phyloP scores from a whole-genome alignment of 106 monocot species.

The Iris macrosiphon region DNA sequence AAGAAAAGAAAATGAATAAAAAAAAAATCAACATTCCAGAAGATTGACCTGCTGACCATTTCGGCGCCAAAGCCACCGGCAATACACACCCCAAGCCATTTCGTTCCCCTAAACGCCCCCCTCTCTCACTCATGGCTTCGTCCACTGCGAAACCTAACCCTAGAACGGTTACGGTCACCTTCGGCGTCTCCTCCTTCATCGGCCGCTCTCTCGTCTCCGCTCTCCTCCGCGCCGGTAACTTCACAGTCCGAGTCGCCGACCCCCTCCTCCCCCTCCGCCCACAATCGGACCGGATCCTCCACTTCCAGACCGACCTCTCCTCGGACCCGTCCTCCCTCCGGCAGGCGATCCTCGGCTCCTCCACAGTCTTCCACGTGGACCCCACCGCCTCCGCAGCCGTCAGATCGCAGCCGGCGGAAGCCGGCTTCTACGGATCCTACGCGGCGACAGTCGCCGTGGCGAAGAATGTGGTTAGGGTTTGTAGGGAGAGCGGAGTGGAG shows the following conservation, averaged over 20 bases:
- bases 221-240: slow-evolving; percentile 26
- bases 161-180: slow-evolving; percentile 27
- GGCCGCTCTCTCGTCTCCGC: slow-evolving; percentile 31
- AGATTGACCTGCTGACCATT: too few relatives aligned
- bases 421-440: slow-evolving; percentile 15
- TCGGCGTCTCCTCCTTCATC: slow-evolving; percentile 34
- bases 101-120: too few relatives aligned
- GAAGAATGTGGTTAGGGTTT: slow-evolving; percentile 50
- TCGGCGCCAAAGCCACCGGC: too few relatives aligned
- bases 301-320: slow-evolving; percentile 18
- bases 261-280: slow-evolving; percentile 19
- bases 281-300: slow-evolving; percentile 7
- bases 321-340: slow-evolving; percentile 18
- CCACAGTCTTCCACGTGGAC: slow-evolving; percentile 39
- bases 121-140: too few relatives aligned
- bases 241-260: slow-evolving; percentile 47
- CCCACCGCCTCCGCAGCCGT: slow-evolving; percentile 14
- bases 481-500: slow-evolving; percentile 42
- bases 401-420: neutral
- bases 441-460: slow-evolving; percentile 23
- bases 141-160: neutral
- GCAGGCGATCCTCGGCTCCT: slow-evolving; percentile 28
- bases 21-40: too few relatives aligned
- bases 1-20: too few relatives aligned
- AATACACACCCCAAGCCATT: too few relatives aligned